Base-by-base conservation (phyloP, 257 asterid genomes). In the Solanum pennellii region DNA sequence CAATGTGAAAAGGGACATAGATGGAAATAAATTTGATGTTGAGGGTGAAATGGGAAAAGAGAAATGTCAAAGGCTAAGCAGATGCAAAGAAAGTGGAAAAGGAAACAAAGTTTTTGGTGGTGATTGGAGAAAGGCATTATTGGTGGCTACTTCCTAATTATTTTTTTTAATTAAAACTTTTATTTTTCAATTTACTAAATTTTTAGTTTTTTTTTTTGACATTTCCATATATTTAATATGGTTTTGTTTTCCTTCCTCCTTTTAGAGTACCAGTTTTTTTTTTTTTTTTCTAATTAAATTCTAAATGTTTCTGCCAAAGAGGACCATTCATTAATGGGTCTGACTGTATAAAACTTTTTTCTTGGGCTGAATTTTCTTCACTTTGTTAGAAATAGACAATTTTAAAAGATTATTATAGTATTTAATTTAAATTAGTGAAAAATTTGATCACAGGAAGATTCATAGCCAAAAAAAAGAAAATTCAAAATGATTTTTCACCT, bases 81-180 rank as follows among this genome's bases (percentile, higher is more conserved):
- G 98, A 87, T 94, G 98, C 92, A 93, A 89, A 7, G 94, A 93
- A 84, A 85, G 94, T 18, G 92, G 94, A n/a, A 91, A 88, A 87
- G 92, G 90, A 12, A 90, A 75, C 77, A 89, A 88, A 76, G 94
- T 88, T 29, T 86, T 93, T 62, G 87, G 94, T 62, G 87, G 94
- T 92, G 90, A 92, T 89, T 94, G 95, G 98, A 90, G 82, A 83
- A 65, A 94, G 80, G 90, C 96, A 3, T 88, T 93, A 27, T 93
- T 93, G 95, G 91, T 90, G 75, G 86, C 92, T 9, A 83, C 89
- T 87, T 87, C 88, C 29, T 88, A 69, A 68, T 18, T 29, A 90
- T 16, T 47, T 47, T 90, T 33, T 33, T 37, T 5, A 37, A 37
- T 37, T 23, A 92, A 79, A 91, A 72, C 74, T 86, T 18, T 76